phyloP scores from a whole-genome alignment of 2,329 filamentous ascomycete species.

The Fusarium acutatum region DNA sequence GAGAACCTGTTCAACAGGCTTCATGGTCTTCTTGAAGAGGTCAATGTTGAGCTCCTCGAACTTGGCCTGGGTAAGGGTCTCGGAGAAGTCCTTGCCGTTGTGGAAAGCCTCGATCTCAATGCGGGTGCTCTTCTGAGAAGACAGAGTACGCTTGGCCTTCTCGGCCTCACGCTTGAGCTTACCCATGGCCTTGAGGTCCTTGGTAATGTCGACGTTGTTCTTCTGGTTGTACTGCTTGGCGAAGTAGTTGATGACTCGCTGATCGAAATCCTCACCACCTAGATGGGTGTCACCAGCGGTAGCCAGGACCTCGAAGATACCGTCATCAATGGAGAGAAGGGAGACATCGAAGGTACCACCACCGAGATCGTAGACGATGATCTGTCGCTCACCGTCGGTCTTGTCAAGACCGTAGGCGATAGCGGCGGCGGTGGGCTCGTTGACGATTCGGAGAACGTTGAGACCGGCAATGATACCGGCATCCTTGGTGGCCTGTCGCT shows the following conservation, averaged over 20 bases:
- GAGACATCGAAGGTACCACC: conserved; percentile 96
- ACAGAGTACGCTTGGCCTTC: conserved; percentile 98
- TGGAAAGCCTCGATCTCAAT: conserved; percentile 98
- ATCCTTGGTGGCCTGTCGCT: conserved; percentile 96
- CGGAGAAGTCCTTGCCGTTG: conserved; percentile 96
- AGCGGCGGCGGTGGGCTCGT: conserved; percentile 94
- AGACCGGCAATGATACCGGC: conserved; percentile 91
- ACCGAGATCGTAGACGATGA: conserved; percentile 93
- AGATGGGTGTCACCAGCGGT: conserved; percentile 97
- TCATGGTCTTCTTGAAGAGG: conserved; percentile 98
- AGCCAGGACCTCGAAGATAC: conserved; percentile 93
- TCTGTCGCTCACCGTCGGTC: conserved; percentile 83
- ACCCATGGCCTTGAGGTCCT: conserved; percentile 97
- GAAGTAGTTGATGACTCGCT: conserved; percentile 96
- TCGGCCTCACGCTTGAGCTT: conserved; percentile 99
- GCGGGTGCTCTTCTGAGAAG: conserved; percentile 89
- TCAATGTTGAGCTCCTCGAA: conserved; percentile 99
- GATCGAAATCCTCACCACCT: conserved; percentile 98
- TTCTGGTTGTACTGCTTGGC: conserved; percentile 99
- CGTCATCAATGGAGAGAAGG: conserved; percentile 88
- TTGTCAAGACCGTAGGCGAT: conserved; percentile 95
- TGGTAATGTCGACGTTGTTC: conserved; percentile 88
- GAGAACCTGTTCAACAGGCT: conserved; percentile 98
- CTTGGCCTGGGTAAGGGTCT: conserved; percentile 98
- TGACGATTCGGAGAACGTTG: conserved; percentile 95